These are phyloP conservation scores for Malus asiatica DNA, from an alignment of 306 rosid species.

Conservation along the genomic window DNA sequence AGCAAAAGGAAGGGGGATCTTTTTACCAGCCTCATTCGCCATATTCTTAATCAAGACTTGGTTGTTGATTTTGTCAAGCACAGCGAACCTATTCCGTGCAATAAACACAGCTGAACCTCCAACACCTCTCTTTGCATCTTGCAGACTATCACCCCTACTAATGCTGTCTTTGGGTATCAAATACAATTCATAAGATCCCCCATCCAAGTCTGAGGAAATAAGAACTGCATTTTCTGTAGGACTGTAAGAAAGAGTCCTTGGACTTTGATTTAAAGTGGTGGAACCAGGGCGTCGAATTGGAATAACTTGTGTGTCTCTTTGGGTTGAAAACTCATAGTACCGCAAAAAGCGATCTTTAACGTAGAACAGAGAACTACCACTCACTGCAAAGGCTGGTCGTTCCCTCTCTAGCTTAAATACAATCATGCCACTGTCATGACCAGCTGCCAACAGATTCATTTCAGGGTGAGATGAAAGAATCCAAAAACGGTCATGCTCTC, in stretches of 20 bases:
- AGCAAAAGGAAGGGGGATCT: constrained; percentile 58
- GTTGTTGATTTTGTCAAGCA: constrained; percentile 75
- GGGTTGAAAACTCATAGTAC: constrained; percentile 70
- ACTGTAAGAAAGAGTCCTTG: constrained; percentile 78
- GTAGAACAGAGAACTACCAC: constrained; percentile 75
- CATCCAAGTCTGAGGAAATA: constrained; percentile 81
- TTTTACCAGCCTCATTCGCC: constrained; percentile 68
- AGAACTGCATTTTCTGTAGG: constrained; percentile 85
- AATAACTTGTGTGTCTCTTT: constrained; percentile 73
- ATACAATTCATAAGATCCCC: constrained; percentile 85
- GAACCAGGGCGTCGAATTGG: constrained; percentile 87
- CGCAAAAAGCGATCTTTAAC: constrained; percentile 80
- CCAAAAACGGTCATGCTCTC: constrained; percentile 98
- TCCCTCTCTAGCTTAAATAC: constrained; percentile 94
- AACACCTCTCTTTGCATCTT: constrained; percentile 81
- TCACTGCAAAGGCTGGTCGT: constrained; percentile 77
- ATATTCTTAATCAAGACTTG: constrained; percentile 62
- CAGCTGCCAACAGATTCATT: constrained; percentile 96
- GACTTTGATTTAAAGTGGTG: constrained; percentile 66
- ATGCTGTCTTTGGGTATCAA: constrained; percentile 69
- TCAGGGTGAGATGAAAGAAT: constrained; percentile 95
- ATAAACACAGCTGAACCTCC: constrained; percentile 95
- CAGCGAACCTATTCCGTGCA: constrained; percentile 86
- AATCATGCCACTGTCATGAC: constrained; percentile 96
- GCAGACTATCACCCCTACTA: constrained; percentile 63